Evolutionary conservation across 257 asterid genomes (phyloP).

Genomic region (Linderniella brevidens): DNA sequence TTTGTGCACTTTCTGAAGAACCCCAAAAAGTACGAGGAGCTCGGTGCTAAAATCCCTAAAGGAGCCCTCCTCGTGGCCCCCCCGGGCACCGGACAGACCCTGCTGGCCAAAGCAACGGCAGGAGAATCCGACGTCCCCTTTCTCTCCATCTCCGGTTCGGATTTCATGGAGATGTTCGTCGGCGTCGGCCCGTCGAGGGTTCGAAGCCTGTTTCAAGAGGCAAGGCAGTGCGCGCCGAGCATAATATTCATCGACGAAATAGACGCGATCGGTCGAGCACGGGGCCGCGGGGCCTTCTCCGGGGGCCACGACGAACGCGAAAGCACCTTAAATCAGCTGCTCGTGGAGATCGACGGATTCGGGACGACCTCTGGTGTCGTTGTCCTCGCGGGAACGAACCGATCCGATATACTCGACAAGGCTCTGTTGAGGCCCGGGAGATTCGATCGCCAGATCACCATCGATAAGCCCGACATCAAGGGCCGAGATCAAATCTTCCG

Average conservation of each 20-base stretch:
- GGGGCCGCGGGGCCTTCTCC: constrained; percentile 56
- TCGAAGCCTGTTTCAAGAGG: constrained; percentile 75
- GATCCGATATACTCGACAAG: constrained; percentile 78
- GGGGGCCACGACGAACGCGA: constrained; percentile 64
- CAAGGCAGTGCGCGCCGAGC: constrained; percentile 81
- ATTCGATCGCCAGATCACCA: constrained; percentile 77
- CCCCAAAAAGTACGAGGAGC: constrained; percentile 68
- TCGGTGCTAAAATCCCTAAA: constrained; percentile 86
- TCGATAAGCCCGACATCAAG: constrained; percentile 78
- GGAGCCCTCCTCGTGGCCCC: constrained; percentile 93
- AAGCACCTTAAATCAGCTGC: constrained; percentile 79
- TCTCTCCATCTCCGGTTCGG: constrained; percentile 75
- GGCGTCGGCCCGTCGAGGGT: constrained; percentile 92
- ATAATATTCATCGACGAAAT: constrained; percentile 83
- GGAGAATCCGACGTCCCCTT: constrained; percentile 90
- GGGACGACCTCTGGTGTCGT: constrained; percentile 80
- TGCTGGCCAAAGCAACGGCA: constrained; percentile 89
- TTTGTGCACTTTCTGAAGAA: constrained; percentile 81
- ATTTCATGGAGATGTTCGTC: constrained; percentile 77
- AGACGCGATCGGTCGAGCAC: constrained; percentile 78
- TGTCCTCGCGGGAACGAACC: constrained; percentile 84
- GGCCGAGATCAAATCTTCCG: constrained; percentile 83
- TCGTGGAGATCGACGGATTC: constrained; percentile 95
- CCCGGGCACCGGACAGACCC: constrained; percentile 94
- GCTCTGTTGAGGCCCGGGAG: constrained; percentile 88